These are phyloP conservation scores for Sporisorium iseilematis-ciliati DNA, from an alignment of 1,284 basidiomycete genomes.

Conservation along the genomic window DNA sequence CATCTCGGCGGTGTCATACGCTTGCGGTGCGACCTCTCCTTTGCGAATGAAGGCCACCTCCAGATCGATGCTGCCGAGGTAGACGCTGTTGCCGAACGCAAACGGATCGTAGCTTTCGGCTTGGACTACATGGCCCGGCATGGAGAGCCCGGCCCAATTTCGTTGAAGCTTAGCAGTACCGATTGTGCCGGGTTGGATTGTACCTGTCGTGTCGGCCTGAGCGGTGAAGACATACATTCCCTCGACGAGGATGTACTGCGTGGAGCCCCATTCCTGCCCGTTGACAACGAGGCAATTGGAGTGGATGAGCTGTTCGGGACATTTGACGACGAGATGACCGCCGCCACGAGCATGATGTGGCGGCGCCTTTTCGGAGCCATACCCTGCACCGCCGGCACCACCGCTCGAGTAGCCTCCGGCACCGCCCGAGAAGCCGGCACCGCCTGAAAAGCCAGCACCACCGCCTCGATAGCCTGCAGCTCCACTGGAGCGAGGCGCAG, in stretches of 20 bases:
- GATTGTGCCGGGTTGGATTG: slow-evolving; percentile 57
- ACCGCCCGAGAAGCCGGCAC: slow-evolving; percentile 18
- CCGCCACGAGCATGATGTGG: slow-evolving; percentile 14
- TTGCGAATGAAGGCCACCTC: slow-evolving; percentile 62
- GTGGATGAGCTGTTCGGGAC: slow-evolving; percentile 56
- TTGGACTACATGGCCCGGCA: slow-evolving; percentile 59
- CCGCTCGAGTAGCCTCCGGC: too few species aligned
- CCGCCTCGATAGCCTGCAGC: slow-evolving; percentile 36
- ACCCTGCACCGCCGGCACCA: slow-evolving; percentile 14
- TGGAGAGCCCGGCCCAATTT: slow-evolving; percentile 66
- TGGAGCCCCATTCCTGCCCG: slow-evolving; percentile 64
- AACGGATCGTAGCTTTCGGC: slow-evolving; percentile 64
- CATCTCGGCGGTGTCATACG: slow-evolving; percentile 83
- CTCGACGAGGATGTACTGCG: slow-evolving; percentile 65
- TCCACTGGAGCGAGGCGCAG: slow-evolving; percentile 26
- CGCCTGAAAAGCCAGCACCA: slow-evolving; percentile 26
- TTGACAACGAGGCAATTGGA: slow-evolving; percentile 66
- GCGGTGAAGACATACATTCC: slow-evolving; percentile 66
- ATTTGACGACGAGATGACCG: slow-evolving; percentile 54
- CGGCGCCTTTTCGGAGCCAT: slow-evolving; percentile 36
- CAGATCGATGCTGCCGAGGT: slow-evolving; percentile 63
- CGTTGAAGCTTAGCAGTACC: slow-evolving; percentile 63
- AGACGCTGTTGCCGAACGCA: slow-evolving; percentile 58
- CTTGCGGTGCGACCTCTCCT: slow-evolving; percentile 49
- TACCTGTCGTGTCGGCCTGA: slow-evolving; percentile 52